These are phyloP conservation scores for Grosmannia huntii DNA, from an alignment of 2,329 filamentous ascomycete species.

Conservation along the genomic window DNA sequence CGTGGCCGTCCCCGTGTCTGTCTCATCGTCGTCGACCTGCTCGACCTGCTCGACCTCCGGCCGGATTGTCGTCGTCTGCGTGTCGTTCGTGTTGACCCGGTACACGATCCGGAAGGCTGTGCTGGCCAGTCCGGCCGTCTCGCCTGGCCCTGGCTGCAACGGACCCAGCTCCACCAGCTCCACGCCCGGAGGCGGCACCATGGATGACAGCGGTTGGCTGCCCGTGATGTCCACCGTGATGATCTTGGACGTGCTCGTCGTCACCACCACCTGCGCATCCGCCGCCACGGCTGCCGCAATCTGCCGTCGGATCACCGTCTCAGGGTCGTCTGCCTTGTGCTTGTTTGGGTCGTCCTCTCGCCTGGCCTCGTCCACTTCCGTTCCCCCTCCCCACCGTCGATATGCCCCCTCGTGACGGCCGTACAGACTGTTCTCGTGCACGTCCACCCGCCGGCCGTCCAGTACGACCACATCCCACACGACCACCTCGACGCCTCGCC, in stretches of 20 bases:
- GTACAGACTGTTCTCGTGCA: conserved; percentile 25
- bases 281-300: conserved; percentile 41
- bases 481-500: conserved; percentile 38
- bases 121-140: conserved; percentile 13
- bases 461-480: conserved; percentile 57
- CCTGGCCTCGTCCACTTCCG: too few relatives aligned
- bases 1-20: neutral
- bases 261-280: conserved; percentile 45
- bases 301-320: conserved; percentile 36
- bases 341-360: too few relatives aligned
- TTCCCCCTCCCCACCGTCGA: neutral
- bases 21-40: neutral
- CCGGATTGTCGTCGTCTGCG: neutral
- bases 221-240: conserved; percentile 52
- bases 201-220: conserved; percentile 33
- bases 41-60: neutral
- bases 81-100: conserved; percentile 20
- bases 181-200: conserved; percentile 44
- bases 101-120: conserved; percentile 45
- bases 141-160: conserved; percentile 9
- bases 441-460: conserved; percentile 43
- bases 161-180: conserved; percentile 42
- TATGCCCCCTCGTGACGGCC: conserved; percentile 18
- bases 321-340: conserved; percentile 22
- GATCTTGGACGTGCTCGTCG: conserved; percentile 46